Conservation (phyloP, 306 rosid genomes). For the Lotus japonicus region DNA sequence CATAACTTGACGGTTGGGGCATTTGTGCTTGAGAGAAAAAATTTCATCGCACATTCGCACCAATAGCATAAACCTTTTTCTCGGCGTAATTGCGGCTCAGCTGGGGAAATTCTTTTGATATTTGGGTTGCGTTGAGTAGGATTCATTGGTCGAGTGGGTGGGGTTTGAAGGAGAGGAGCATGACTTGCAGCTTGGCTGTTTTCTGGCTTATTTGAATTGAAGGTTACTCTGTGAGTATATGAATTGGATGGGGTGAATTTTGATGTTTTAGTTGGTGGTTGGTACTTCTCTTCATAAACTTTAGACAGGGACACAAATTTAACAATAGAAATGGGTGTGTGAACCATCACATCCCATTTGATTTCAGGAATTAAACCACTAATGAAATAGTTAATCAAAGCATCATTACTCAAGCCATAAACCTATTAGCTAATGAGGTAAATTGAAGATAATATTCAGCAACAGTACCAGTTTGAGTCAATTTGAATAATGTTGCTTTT, state of each 20-base stretch:
- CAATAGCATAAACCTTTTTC: background rate
- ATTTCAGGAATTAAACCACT: background rate
- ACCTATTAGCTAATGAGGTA: background rate
- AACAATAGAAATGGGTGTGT: background rate
- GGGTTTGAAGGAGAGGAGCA: background rate
- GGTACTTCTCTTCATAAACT: background rate
- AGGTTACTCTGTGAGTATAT: too few relatives aligned
- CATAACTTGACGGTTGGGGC: background rate
- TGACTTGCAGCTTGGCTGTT: too few relatives aligned
- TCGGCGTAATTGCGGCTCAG: background rate
- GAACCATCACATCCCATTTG: background rate
- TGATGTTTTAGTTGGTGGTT: background rate
- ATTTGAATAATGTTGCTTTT: background rate
- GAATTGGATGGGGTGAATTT: too few relatives aligned
- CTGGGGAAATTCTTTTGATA: background rate
- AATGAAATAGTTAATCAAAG: background rate
- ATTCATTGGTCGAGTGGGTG: background rate
- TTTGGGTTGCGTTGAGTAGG: background rate
- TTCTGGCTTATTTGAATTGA: too few relatives aligned
- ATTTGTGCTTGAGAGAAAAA: background rate
- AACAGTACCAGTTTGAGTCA: background rate
- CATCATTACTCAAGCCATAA: background rate
- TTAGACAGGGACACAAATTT: background rate
- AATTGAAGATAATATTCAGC: background rate
- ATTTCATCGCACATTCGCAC: background rate